These are phyloP conservation scores for Pyrenophora teres DNA, from an alignment of 2,329 filamentous ascomycete genomes.

Conservation along the genomic window DNA sequence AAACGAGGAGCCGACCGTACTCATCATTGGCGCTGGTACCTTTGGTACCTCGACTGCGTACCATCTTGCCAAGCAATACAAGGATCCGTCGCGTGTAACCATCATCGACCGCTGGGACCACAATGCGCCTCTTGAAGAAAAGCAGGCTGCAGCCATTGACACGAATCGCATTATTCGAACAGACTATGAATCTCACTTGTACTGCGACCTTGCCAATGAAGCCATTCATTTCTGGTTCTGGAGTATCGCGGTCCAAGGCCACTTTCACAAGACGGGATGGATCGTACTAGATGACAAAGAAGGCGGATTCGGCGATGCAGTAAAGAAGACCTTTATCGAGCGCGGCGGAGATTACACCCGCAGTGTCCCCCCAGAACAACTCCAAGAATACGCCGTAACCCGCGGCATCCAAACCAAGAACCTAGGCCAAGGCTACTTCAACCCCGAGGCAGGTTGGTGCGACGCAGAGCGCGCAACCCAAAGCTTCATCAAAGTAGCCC, in stretches of 20 bases:
- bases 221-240: slow-evolving; percentile 51
- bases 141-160: slow-evolving; percentile 61
- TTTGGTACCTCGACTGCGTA: slow-evolving; percentile 71
- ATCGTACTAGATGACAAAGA: slow-evolving; percentile 59
- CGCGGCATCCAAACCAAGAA: slow-evolving; percentile 33
- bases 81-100: slow-evolving; percentile 47
- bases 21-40: slow-evolving; percentile 68
- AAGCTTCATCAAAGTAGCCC: slow-evolving; percentile 52
- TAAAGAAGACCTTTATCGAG: slow-evolving; percentile 60
- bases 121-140: slow-evolving; percentile 48
- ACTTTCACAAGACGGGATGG: slow-evolving; percentile 65
- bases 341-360: slow-evolving; percentile 48
- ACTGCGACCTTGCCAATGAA: slow-evolving; percentile 56
- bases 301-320: slow-evolving; percentile 55
- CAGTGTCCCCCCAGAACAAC: slow-evolving; percentile 35
- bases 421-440: slow-evolving; percentile 52
- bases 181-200: slow-evolving; percentile 63
- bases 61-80: slow-evolving; percentile 60
- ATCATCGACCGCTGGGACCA: slow-evolving; percentile 36
- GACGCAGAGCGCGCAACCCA: slow-evolving; percentile 56
- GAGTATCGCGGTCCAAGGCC: slow-evolving; percentile 30
- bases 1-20: slow-evolving; percentile 29
- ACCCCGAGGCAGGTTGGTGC: slow-evolving; percentile 59
- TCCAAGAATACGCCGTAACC: slow-evolving; percentile 51
- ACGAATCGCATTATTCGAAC: slow-evolving; percentile 66